Evolutionary conservation across 1,139 yeast genomes (phyloP).

Genomic region (Magnusiomyces magnusii): DNA sequence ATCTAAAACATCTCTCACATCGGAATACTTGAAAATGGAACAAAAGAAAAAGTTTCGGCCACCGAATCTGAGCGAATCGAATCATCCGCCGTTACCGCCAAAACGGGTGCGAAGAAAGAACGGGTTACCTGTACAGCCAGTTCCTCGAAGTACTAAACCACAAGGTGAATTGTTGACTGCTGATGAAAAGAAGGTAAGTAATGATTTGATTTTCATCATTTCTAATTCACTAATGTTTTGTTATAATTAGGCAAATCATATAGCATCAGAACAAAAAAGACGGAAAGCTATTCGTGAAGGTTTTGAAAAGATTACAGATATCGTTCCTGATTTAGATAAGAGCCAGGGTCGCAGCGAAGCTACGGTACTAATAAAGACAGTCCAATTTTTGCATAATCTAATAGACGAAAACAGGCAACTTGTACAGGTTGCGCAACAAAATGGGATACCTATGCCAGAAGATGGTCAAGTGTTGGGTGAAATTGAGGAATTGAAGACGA

Average conservation of each 20-base stretch:
- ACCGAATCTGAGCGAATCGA: neutral
- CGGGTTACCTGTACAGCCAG: conserved; percentile 18
- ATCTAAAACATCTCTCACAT: neutral
- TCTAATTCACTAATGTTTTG: neutral
- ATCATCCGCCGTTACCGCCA: conserved; percentile 15
- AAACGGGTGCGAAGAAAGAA: conserved; percentile 18
- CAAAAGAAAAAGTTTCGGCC: neutral
- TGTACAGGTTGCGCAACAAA: conserved; percentile 23
- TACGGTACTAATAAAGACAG: conserved; percentile 35
- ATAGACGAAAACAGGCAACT: conserved; percentile 30
- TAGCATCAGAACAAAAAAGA: conserved; percentile 44
- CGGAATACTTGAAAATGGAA: neutral
- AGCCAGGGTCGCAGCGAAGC: conserved; percentile 38
- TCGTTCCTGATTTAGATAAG: conserved; percentile 38
- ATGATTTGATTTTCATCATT: neutral
- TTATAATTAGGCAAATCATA: conserved; percentile 35
- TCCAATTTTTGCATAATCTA: conserved; percentile 28
- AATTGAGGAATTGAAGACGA: neutral
- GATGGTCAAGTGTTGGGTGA: neutral
- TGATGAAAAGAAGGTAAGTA: conserved; percentile 26
- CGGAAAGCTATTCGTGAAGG: conserved; percentile 43
- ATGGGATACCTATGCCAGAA: neutral
- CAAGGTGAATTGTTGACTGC: conserved; percentile 26
- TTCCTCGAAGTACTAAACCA: conserved; percentile 20
- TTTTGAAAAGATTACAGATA: conserved; percentile 36